phyloP scores from a whole-genome alignment of 768 basidiomycete genomes.

The Peribolospora kevripleyi region DNA sequence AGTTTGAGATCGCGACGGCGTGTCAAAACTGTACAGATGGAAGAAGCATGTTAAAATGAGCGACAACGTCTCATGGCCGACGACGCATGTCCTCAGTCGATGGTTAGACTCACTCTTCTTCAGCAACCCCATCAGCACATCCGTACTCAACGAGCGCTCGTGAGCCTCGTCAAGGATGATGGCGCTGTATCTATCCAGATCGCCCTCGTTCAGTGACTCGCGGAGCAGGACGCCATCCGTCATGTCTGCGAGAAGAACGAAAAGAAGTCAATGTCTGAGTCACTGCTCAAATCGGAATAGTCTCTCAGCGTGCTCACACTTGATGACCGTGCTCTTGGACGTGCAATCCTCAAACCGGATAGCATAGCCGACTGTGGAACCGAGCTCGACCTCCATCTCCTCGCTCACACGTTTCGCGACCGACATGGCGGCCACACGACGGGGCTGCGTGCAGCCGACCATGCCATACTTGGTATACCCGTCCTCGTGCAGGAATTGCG shows the following conservation, averaged over 20 bases:
- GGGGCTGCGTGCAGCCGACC: slow-evolving; percentile 89
- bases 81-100: background rate
- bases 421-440: slow-evolving; percentile 97
- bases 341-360: slow-evolving; percentile 99
- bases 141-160: slow-evolving; percentile 88
- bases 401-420: slow-evolving; percentile 99
- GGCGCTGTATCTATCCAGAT: slow-evolving; percentile 83
- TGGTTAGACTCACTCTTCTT: slow-evolving; percentile 45
- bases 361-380: slow-evolving; percentile 75
- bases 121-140: slow-evolving; percentile 89
- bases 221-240: slow-evolving; percentile 96
- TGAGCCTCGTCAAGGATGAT: slow-evolving; percentile 99
- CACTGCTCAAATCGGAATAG: background rate
- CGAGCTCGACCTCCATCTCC: slow-evolving; percentile 94
- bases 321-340: slow-evolving; percentile 76
- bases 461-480: slow-evolving; percentile 76
- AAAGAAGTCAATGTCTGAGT: slow-evolving; percentile 1
- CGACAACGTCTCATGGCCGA: background rate
- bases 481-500: slow-evolving; percentile 90
- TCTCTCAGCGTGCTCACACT: slow-evolving; percentile 35
- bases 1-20: slow-evolving; percentile 79
- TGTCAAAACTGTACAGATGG: slow-evolving; percentile 37
- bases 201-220: slow-evolving; percentile 95
- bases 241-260: slow-evolving; percentile 40
- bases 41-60: background rate